Evolutionary conservation across 2,329 filamentous ascomycete species (phyloP), one percentile per base, ranked within the genome.

Genomic region (Fusarium pseudoanthophilum): DNA sequence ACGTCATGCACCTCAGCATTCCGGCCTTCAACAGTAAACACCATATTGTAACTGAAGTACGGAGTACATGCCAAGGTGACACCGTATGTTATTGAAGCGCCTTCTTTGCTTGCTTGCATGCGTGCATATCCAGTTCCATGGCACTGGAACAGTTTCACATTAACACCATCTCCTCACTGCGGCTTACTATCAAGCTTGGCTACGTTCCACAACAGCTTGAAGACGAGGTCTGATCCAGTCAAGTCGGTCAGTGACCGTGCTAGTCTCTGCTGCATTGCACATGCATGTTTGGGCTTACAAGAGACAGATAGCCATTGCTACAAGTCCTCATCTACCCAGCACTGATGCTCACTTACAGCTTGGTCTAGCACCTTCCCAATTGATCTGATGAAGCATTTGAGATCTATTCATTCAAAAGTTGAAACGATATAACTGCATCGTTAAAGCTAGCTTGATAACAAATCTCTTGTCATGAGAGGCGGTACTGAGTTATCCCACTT

Each of bases 161-260:
- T 24, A 42, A 58, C 53, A 46, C 32, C 51, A 72, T 71, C 45
- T 37, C 42, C n/a, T 71, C 30, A 40, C 46, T 63, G 45, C 52
- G 55, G 40, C 59, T 32, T 37, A 67, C 57, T 32, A 59, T 39
- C 36, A 49, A 52, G 32, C 67, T 62, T 56, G 70, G 71, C 66
- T 48, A 63, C 53, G 70, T 73, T 71, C 26, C 71, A 73, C 70
- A 37, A 56, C 71, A 73, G 63, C 28, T 59, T 43, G 37, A 45
- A 26, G 30, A 40, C 40, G 34, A 55, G 51, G 45, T 56, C 40
- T 42, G 37, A 36, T 43, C 45, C 55, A 45, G 30, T 49, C 13
- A 42, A 53, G 20, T 30, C 62, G 28, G 18, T 32, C 30, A 40
- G 37, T 28, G 36, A 28, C n/a, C 37, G 15, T 52, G 37, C 43